Conservation (phyloP, 441 rosid genomes). For the Metrosideros polymorpha region DNA sequence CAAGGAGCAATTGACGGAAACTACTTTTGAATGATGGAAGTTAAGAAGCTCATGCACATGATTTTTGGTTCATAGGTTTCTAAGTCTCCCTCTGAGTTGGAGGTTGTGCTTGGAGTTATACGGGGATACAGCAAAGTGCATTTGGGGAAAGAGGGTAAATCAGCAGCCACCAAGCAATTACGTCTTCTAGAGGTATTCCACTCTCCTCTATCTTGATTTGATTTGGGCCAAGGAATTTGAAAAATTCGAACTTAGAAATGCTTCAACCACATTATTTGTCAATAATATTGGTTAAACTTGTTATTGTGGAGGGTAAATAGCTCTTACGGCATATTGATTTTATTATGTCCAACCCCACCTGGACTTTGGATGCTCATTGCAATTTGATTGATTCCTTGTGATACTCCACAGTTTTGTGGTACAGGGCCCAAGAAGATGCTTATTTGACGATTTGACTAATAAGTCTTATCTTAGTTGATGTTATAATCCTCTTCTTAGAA, state of each 20-base stretch:
- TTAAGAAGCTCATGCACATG: not conserved
- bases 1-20: not conserved
- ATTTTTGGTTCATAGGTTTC: constrained; percentile 40
- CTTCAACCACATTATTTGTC: not conserved
- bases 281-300: not conserved
- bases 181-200: constrained; percentile 66
- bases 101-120: constrained; percentile 77
- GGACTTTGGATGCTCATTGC: not conserved
- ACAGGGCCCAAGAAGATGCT: not conserved
- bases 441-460: not conserved
- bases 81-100: constrained; percentile 80
- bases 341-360: not conserved
- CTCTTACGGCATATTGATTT: not conserved
- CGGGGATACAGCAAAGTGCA: constrained; percentile 60
- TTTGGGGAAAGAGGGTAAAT: constrained; percentile 42
- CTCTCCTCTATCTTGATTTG: constrained; percentile 1
- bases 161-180: constrained; percentile 65
- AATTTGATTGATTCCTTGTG: not conserved
- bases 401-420: not conserved
- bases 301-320: not conserved
- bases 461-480: not conserved
- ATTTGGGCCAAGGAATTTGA: not conserved
- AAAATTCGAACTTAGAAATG: not conserved
- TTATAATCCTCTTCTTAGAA: not conserved
- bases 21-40: not conserved